Conservation (phyloP, 139 green algal genomes). For the Chlamydomonas asymmetrica region DNA sequence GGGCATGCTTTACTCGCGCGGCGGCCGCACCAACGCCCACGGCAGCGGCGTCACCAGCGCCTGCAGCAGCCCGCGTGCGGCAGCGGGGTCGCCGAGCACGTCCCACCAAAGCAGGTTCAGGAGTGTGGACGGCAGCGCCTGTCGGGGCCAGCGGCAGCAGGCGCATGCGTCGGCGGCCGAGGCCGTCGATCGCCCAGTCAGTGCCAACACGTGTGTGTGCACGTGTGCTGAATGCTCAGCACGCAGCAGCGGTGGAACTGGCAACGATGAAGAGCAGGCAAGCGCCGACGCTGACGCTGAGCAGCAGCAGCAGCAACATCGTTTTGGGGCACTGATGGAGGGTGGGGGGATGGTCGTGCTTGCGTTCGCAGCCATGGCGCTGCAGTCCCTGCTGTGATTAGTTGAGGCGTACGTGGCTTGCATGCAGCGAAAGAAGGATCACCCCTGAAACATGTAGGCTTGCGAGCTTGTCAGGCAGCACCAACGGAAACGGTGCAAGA, state of each 20-base stretch:
- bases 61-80: no score
- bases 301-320: neutral
- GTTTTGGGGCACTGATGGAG: no score
- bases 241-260: neutral
- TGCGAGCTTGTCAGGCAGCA: neutral
- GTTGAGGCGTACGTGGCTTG: neutral
- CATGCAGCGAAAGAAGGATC: neutral
- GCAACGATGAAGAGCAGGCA: neutral
- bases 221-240: neutral
- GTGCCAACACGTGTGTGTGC: neutral
- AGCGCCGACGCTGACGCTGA: neutral
- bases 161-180: no score
- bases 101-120: no score
- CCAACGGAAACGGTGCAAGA: neutral
- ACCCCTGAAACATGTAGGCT: neutral
- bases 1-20: no score
- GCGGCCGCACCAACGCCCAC: no score
- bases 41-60: no score
- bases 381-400: neutral
- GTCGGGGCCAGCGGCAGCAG: no score
- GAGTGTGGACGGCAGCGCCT: no score
- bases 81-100: no score
- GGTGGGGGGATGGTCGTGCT: no score
- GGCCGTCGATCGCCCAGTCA: neutral
- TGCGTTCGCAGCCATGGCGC: conserved; percentile 1